Evolutionary conservation across 176 grass and related monocot species (phyloP), one percentile per base, ranked within the genome.

Genomic region (Rhynchospora pubera): DNA sequence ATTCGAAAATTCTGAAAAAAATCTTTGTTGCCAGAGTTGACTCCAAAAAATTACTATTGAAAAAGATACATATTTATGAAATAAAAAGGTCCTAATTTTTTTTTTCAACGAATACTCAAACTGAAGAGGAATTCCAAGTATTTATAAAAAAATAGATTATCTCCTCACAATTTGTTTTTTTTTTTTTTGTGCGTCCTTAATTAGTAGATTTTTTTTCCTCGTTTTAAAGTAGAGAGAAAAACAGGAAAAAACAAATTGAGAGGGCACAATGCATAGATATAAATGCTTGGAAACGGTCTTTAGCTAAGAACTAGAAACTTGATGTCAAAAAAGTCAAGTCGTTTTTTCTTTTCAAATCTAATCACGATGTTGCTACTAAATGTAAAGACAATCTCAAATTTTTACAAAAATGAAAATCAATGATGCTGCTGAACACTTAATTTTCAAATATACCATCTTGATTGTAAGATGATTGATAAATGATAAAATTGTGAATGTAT

Each of bases 231-330:
- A 47, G 14, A 5, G 43, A 67, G 14, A 46, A 70, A 70, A 14
- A 45, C 18, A 19, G 7, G 6, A 69, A 45, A n/a, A 46, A 70
- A 21, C 42, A 71, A 71, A 42, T 30, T 71, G 55, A 53, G 6
- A 71, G 42, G 6, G 14, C 1, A 45, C 7, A 71, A 71, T 71
- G 67, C 67, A 71, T 71, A 48, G 67, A 71, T 22, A 71, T 71
- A 71, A 71, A 71, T 71, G 43, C 67, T 71, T 71, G 43, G 67
- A 71, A 71, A 47, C 47, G 21, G 44, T 71, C 43, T 48, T 48
- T 15, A 46, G 16, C 12, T 23, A 0, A 71, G 43, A 47, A 71
- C 7, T 8, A 10, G 12, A 43, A 71, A 8, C 44, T 47, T 9
- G 9, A 71, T 47, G 67, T 48, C 43, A 46, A 71, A 70, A 42